Evolutionary conservation across 2,329 filamentous ascomycete genomes (phyloP).

Genomic region (Domatiomyces catenatus): DNA sequence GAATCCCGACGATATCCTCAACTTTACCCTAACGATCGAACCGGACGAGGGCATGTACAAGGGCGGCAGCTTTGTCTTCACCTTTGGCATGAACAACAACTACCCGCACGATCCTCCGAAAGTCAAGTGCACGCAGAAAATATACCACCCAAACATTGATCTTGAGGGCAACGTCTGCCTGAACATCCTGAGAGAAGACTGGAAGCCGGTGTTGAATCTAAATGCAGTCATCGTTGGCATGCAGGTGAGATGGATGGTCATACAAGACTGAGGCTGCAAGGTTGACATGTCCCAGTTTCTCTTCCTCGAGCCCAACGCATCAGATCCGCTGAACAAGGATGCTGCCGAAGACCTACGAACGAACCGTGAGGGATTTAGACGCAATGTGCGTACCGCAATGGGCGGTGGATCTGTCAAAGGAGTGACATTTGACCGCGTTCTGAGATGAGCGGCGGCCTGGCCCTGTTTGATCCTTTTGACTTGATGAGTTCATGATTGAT

Average conservation of each 20-base stretch:
- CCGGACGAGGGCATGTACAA: slow-evolving; percentile 61
- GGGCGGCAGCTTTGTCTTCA: slow-evolving; percentile 72
- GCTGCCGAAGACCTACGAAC: slow-evolving; percentile 79
- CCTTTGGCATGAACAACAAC: slow-evolving; percentile 81
- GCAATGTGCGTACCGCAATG: slow-evolving; percentile 78
- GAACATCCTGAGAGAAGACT: slow-evolving; percentile 94
- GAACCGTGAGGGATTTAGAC: slow-evolving; percentile 77
- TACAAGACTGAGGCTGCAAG: not conserved
- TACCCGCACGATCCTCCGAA: slow-evolving; percentile 97
- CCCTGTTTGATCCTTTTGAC: not conserved
- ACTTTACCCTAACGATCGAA: slow-evolving; percentile 35
- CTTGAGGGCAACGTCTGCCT: slow-evolving; percentile 94
- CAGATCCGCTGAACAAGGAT: slow-evolving; percentile 96
- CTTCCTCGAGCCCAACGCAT: slow-evolving; percentile 93
- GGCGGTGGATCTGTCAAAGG: slow-evolving; percentile 60
- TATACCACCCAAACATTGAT: slow-evolving; percentile 98
- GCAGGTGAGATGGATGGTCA: slow-evolving; percentile 41
- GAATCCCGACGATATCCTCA: slow-evolving; percentile 43
- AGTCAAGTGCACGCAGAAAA: slow-evolving; percentile 93
- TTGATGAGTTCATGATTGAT: not conserved
- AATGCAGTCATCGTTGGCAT: slow-evolving; percentile 93
- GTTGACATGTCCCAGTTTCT: slow-evolving; percentile 50
- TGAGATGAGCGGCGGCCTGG: not conserved
- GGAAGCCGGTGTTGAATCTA: slow-evolving; percentile 94
- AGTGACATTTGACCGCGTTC: slow-evolving; percentile 59